A percentile compares a stretch with the other conserved stretches of the same genome.
These are phyloP conservation scores for Phytophthora pluvialis DNA, from an alignment of 352 stramenopile genomes.

Conservation along the genomic window DNA sequence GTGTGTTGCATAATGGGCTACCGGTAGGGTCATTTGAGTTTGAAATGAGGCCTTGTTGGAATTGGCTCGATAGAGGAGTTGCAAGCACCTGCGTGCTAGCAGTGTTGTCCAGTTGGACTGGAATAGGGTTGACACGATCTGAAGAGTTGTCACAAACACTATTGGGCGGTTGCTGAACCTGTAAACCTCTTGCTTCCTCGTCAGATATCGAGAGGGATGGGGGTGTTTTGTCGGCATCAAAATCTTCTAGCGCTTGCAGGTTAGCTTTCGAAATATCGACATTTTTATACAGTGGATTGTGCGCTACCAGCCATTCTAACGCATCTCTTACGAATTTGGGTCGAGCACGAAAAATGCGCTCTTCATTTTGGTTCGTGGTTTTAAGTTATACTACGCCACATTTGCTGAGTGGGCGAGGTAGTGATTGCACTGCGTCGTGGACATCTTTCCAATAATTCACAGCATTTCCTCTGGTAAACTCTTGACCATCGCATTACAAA, in stretches of 20 bases:
- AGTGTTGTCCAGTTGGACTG: no score
- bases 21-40: no score
- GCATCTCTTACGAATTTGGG: conserved; percentile 8
- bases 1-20: no score
- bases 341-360: neutral
- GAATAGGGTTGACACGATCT: no score
- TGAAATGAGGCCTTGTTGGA: no score
- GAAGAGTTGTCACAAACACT: no score
- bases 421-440: neutral
- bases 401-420: conserved; percentile 3
- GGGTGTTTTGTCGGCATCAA: neutral
- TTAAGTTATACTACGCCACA: conserved; percentile 2
- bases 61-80: no score
- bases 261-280: conserved; percentile 8
- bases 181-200: no score
- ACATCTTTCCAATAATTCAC: conserved; percentile 24
- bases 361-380: neutral
- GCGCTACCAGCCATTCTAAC: neutral
- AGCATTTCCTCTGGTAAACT: conserved; percentile 18
- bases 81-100: no score
- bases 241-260: neutral
- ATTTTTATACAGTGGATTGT: conserved; percentile 12
- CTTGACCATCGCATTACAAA: conserved; percentile 10
- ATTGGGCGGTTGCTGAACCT: no score
- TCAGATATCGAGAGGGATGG: no score